Conservation (phyloP, 2,329 filamentous ascomycete species). For the Alternaria angustiovoidea region DNA sequence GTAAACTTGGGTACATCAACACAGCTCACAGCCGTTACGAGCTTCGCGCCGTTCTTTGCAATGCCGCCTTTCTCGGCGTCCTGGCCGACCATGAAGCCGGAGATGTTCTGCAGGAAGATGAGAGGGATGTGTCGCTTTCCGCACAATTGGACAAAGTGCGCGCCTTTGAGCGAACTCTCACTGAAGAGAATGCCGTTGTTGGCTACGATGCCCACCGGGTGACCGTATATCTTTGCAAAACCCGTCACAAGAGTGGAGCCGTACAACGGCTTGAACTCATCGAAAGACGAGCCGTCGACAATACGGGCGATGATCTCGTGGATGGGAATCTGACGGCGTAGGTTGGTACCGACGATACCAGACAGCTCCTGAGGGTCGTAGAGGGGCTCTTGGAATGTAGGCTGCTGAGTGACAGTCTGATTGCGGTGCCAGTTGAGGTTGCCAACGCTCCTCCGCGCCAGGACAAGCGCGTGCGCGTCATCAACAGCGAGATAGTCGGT, state of each 20-base stretch:
- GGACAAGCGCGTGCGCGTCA: constrained; percentile 87
- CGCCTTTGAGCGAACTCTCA: constrained; percentile 87
- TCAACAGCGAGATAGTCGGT: constrained; percentile 95
- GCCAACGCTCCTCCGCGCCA: constrained; percentile 81
- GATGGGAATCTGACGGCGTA: constrained; percentile 83
- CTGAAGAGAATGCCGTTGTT: constrained; percentile 97
- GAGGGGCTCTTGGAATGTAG: constrained; percentile 74
- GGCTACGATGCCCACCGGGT: constrained; percentile 89
- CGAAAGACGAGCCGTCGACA: constrained; percentile 87
- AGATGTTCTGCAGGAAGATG: constrained; percentile 95
- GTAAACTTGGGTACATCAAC: constrained; percentile 97
- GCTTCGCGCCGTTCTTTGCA: constrained; percentile 96
- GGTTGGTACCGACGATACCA: constrained; percentile 89
- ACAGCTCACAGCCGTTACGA: constrained; percentile 93
- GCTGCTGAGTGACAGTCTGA: constrained; percentile 41
- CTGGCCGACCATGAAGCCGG: constrained; percentile 96
- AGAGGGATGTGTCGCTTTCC: constrained; percentile 87
- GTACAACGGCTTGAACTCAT: constrained; percentile 94
- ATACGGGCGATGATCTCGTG: constrained; percentile 92
- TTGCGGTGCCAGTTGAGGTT: constrained; percentile 86
- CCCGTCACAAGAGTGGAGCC: constrained; percentile 87
- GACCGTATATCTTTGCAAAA: constrained; percentile 88
- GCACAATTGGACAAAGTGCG: constrained; percentile 96
- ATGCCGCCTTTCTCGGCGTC: constrained; percentile 95
- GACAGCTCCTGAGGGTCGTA: constrained; percentile 81